Percentiles rank a stretch among this genome's conserved stretches.
Evolutionary conservation across 495 filamentous ascomycete species (phyloP).

Genomic region (Clohesyomyces aquaticus): DNA sequence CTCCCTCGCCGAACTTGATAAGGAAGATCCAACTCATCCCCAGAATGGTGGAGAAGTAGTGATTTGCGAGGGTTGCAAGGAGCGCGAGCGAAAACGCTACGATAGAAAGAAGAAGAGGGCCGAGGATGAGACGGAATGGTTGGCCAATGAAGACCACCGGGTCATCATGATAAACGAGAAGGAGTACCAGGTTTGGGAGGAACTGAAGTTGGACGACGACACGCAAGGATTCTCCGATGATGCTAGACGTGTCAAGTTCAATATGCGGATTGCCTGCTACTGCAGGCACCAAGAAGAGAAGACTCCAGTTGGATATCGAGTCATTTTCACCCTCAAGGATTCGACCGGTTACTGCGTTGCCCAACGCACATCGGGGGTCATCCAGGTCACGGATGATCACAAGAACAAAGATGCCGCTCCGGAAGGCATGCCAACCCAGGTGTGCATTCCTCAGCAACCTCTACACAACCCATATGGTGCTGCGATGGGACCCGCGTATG

Average conservation of each 20-base stretch:
- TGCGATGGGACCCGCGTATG: constrained; percentile 14
- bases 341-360: constrained; percentile 14
- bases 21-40: constrained; percentile 30
- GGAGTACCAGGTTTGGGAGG: constrained; percentile 32
- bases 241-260: constrained; percentile 29
- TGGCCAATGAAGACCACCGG: constrained; percentile 17
- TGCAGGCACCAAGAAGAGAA: constrained; percentile 35
- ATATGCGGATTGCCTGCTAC: constrained; percentile 36
- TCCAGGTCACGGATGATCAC: constrained; percentile 33
- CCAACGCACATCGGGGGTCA: constrained; percentile 18
- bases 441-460: constrained; percentile 15
- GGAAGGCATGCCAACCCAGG: constrained; percentile 11
- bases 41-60: constrained; percentile 33
- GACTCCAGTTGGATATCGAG: constrained; percentile 28
- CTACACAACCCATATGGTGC: constrained; percentile 5
- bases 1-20: constrained; percentile 21
- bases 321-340: constrained; percentile 36
- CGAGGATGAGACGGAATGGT: constrained; percentile 31
- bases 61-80: constrained; percentile 33
- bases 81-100: constrained; percentile 30
- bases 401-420: constrained; percentile 29
- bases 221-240: constrained; percentile 1
- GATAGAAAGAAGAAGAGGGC: constrained; percentile 31
- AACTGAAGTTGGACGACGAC: constrained; percentile 17
- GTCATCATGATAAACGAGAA: constrained; percentile 39